These are phyloP conservation scores for Speleostelium caveatum DNA, from an alignment of 78 protist genomes.

Conservation along the genomic window DNA sequence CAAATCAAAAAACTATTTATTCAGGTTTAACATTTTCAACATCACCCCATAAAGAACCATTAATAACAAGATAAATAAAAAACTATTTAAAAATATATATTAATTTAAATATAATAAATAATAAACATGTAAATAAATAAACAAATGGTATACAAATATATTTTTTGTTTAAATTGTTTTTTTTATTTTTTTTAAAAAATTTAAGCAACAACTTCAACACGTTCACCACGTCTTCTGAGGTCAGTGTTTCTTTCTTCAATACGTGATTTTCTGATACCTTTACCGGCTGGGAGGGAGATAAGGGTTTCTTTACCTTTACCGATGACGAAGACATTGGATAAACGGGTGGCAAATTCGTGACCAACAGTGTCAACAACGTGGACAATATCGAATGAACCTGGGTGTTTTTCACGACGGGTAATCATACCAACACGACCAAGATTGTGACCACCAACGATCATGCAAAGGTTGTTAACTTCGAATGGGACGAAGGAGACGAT, in stretches of 20 bases:
- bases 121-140: neutral
- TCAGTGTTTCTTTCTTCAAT: conserved; percentile 76
- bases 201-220: conserved; percentile 12
- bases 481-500: conserved; percentile 76
- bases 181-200: neutral
- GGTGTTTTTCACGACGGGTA: conserved; percentile 93
- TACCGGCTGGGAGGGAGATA: conserved; percentile 96
- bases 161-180: neutral
- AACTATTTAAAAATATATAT: no score
- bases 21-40: no score
- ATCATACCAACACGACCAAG: conserved; percentile 99
- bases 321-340: conserved; percentile 97
- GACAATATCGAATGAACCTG: conserved; percentile 98
- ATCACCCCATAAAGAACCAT: no score
- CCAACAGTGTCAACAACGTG: conserved; percentile 96
- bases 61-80: no score
- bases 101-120: no score
- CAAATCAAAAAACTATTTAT: no score
- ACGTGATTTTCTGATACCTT: conserved; percentile 93
- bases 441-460: conserved; percentile 98
- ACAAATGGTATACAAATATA: neutral
- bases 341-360: conserved; percentile 98
- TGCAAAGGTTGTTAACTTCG: conserved; percentile 91
- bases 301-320: conserved; percentile 94
- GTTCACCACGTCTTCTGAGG: conserved; percentile 53